Percentiles rank a stretch among this genome's conserved stretches.
These are phyloP conservation scores for Gnaphalium uliginosum DNA, from an alignment of 129 eudicot species.

Conservation along the genomic window DNA sequence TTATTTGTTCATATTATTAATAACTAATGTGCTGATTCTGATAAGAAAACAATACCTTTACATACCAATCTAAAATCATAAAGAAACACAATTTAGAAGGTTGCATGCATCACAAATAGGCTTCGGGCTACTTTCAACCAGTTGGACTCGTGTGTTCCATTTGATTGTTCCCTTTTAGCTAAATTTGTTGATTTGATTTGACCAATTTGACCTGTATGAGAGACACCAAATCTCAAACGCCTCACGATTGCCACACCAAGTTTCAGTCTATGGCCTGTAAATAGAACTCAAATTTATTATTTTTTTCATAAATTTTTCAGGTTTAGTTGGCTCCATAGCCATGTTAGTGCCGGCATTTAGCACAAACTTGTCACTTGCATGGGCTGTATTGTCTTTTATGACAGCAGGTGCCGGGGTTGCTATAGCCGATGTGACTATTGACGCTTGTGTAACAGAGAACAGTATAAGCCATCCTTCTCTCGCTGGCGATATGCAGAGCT, in stretches of 20 bases:
- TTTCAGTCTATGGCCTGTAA: constrained; percentile 1
- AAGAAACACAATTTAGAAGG: neutral
- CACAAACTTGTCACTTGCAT: constrained; percentile 49
- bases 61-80: neutral
- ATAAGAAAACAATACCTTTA: too few species aligned
- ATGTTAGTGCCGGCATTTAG: constrained; percentile 65
- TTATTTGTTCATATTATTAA: too few species aligned
- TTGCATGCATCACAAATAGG: neutral
- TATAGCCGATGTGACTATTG: constrained; percentile 90
- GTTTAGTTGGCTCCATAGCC: constrained; percentile 56
- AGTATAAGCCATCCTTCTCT: constrained; percentile 77
- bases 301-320: constrained; percentile 35
- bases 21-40: neutral
- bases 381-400: constrained; percentile 68
- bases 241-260: neutral
- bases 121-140: neutral
- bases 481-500: constrained; percentile 94
- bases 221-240: neutral
- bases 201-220: neutral
- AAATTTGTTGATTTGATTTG: neutral
- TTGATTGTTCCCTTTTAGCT: neutral
- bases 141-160: neutral
- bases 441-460: constrained; percentile 92
- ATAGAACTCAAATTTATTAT: neutral
- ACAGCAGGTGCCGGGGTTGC: constrained; percentile 89